Evolutionary conservation across 148 eudicot species (phyloP), one percentile per base, ranked within the genome.

Genomic region (Rhododendron ovatum): DNA sequence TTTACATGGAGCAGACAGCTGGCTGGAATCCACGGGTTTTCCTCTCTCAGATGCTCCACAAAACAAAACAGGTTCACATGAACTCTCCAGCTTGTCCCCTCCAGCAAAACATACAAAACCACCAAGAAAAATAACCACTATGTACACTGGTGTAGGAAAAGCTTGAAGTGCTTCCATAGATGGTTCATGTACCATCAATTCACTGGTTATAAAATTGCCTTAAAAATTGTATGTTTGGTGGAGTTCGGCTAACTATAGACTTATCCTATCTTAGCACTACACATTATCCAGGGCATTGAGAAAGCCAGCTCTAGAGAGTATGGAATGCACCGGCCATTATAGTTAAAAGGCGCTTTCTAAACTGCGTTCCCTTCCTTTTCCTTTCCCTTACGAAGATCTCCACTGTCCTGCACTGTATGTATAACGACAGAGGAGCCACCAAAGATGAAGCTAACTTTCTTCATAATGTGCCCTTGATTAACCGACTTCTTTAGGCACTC

Each of bases 21-120:
- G 97, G 97, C 65, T 93, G 81, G 83, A 85, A 86, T 84, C 89
- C 22, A 89, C 91, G 3, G 93, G 87, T 85, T 78, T 92, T 48
- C 93, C 93, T 26, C 86, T 90, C 55, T 88, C 88, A n/a, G 82
- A 82, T 86, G 88, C 83, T 59, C 78, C 84, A 37, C 87, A 86
- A 91, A 15, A 51, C 14, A 28, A 65, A 28, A 65, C 13, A 65
- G 33, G 71, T 11, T 26, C 80, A 20, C 47, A 8, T 77, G 80
- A 77, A 77, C 71, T 65, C 33, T n/a, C 71, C 71, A 65, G 28
- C 71, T 65, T 65, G 71, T 65, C 71, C 71, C 33, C 7, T 45
- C 80, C 33, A 20, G 47, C 26, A 9, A 41, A 77, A 41, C 37
- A 17, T 35, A 33, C 7, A 37, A 18, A 37, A 37, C 11, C 24